These are phyloP conservation scores for Colletotrichum tofieldiae DNA, from an alignment of 2,329 filamentous ascomycete species.

Conservation along the genomic window DNA sequence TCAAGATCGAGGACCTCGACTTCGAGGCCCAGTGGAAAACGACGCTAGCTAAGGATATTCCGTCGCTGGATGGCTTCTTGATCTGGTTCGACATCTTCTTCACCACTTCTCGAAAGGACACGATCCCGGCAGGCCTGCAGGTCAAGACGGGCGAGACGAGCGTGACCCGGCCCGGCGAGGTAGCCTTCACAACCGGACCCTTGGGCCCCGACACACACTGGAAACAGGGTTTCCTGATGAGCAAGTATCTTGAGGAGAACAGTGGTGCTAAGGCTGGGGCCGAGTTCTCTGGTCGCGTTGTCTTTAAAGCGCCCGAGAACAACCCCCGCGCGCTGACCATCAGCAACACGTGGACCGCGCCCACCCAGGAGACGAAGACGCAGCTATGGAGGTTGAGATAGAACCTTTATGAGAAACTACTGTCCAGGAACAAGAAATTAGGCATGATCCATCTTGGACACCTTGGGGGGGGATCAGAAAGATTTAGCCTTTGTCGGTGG, in stretches of 20 bases:
- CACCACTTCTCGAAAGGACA: conserved; percentile 71
- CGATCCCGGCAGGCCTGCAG: conserved; percentile 62
- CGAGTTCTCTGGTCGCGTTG: conserved; percentile 76
- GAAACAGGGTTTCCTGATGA: conserved; percentile 85
- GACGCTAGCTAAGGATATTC: conserved; percentile 72
- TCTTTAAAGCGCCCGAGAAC: conserved; percentile 78
- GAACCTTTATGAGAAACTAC: neutral
- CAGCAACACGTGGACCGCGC: conserved; percentile 72
- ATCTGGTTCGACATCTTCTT: conserved; percentile 98
- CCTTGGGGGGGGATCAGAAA: neutral
- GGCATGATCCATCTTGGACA: neutral
- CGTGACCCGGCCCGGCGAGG: conserved; percentile 70
- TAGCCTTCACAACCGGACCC: conserved; percentile 93
- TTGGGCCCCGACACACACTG: conserved; percentile 86
- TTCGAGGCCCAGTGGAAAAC: conserved; percentile 81
- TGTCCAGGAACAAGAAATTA: neutral
- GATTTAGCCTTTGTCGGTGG: neutral
- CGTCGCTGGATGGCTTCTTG: conserved; percentile 86
- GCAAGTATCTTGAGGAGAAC: conserved; percentile 70
- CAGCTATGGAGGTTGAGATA: conserved; percentile 69
- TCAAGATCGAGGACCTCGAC: conserved; percentile 79
- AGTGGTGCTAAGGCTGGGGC: conserved; percentile 67
- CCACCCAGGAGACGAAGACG: conserved; percentile 57
- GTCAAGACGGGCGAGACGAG: conserved; percentile 76
- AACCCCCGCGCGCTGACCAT: conserved; percentile 80